phyloP scores from a whole-genome alignment of 352 stramenopile species.

The Phytophthora pluvialis region DNA sequence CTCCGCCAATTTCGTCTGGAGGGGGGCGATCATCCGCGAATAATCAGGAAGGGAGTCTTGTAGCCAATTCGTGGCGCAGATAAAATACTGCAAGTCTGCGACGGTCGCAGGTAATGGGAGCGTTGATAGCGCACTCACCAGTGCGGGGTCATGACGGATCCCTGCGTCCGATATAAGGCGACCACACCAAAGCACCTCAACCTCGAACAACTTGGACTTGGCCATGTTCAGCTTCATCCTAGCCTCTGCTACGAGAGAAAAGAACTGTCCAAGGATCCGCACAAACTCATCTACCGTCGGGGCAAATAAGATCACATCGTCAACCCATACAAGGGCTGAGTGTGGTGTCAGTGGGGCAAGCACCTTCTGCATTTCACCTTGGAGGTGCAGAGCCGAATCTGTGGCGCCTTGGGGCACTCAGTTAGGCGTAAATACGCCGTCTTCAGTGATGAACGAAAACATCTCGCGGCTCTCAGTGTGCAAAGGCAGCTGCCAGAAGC shows the following conservation, averaged over 20 bases:
- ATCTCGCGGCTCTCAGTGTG: background rate
- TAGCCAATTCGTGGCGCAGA: too few species aligned
- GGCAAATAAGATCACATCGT: too few species aligned
- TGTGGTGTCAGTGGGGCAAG: background rate
- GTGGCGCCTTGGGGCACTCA: background rate
- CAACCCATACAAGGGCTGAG: background rate
- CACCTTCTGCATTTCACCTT: background rate
- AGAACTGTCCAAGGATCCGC: background rate
- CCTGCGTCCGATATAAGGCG: background rate
- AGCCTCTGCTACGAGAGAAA: background rate
- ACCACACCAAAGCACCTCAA: background rate
- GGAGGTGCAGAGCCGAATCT: background rate
- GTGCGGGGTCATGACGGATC: background rate
- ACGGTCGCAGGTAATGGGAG: background rate
- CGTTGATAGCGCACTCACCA: background rate
- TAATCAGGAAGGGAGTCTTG: too few species aligned
- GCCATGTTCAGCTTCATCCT: background rate
- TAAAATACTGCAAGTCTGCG: too few species aligned
- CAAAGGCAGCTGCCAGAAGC: background rate
- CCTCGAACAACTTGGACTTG: background rate
- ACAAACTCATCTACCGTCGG: background rate
- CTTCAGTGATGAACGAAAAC: background rate
- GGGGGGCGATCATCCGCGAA: too few species aligned
- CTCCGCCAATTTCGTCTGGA: too few species aligned
- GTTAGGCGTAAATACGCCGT: background rate